These are phyloP conservation scores for Aspergillus olivimuriae DNA, from an alignment of 495 filamentous ascomycete species.

Conservation along the genomic window DNA sequence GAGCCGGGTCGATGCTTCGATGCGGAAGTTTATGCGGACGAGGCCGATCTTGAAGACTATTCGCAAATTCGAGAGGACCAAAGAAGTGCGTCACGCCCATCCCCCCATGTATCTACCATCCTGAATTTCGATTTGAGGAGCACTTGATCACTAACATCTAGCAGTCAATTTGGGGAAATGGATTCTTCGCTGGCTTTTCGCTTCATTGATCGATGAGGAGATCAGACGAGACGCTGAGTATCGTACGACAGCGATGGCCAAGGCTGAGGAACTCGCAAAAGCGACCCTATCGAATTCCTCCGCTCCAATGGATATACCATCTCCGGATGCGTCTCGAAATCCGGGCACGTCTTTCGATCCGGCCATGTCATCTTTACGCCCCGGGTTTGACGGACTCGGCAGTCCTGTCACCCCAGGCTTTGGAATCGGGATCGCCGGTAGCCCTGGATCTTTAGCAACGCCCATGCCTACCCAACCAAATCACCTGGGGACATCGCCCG, in stretches of 20 bases:
- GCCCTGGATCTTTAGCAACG: constrained; percentile 41
- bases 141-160: constrained; percentile 10
- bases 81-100: constrained; percentile 58
- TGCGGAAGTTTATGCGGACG: constrained; percentile 94
- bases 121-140: background rate
- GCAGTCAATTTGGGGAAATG: constrained; percentile 95
- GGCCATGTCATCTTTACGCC: constrained; percentile 56
- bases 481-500: constrained; percentile 32
- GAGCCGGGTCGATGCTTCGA: constrained; percentile 97
- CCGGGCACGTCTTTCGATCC: constrained; percentile 34
- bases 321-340: constrained; percentile 35
- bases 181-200: constrained; percentile 90
- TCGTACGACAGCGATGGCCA: constrained; percentile 58
- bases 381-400: constrained; percentile 51
- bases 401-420: constrained; percentile 66
- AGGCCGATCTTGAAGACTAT: constrained; percentile 63
- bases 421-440: constrained; percentile 66
- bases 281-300: constrained; percentile 55
- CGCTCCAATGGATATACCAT: constrained; percentile 62
- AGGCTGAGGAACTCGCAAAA: constrained; percentile 49
- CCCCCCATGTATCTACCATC: background rate
- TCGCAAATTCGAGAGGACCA: constrained; percentile 88
- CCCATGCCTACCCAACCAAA: constrained; percentile 19
- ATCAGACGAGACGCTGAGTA: constrained; percentile 71
- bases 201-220: constrained; percentile 82